Evolutionary conservation across 768 basidiomycete genomes (phyloP), one percentile per base, ranked within the genome.

Genomic region (Trametes maxima): DNA sequence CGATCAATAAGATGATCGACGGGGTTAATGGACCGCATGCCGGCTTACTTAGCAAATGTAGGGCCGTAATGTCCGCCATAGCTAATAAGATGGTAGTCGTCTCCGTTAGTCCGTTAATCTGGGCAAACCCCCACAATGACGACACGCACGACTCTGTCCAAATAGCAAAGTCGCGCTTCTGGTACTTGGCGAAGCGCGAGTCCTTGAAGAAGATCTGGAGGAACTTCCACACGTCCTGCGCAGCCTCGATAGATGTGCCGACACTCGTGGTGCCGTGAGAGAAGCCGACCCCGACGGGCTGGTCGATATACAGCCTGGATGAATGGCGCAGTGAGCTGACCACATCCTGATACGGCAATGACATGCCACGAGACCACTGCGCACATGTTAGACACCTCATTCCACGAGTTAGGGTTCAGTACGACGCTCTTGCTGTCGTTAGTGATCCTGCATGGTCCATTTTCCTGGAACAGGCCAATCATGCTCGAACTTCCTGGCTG

Each of bases 141-240:
- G n/a, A 49, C 19, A 54, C 64, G n/a, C 57, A 74, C 76, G 84
- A 86, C 70, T 87, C 85, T 0, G 85, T 85, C 86, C 86, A 88
- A 50, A 87, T 72, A 1, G 81, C 86, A 52, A 87, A 76, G 2
- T 79, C 77, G 54, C 74, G 78, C 21, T 65, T 64, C 40, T 77
- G 72, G 47, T 78, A 80, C 54, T 81, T 78, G 43, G 80, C 66
- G 65, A 87, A 88, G 60, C 80, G 78, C 3, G 77, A 67, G 66
- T 88, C 85, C 0, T 74, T 68, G 52, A 88, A 76, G 72, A 84
- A 87, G 17, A 87, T 83, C 72, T 87, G 86, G 66, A 88, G 70
- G 75, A 87, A 84, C 66, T 71, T 77, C 85, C 85, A 88, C 8
- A 86, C 70, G 63, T 86, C 85, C 10, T 74, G 66, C 0, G 86